Conservation (phyloP, 164 flowering plant species). For the grape (Vitis vinifera) region ASM3070453v1 NC_081814.1:447001-447500, state of each 20-base stretch:
- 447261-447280: slow-evolving; percentile 4
- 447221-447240: slow-evolving; percentile 3
- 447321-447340: slow-evolving; percentile 60
- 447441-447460: slow-evolving; percentile 6
- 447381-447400: neutral
- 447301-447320: slow-evolving; percentile 89
- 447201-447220: neutral
- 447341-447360: slow-evolving; percentile 25
- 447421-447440: slow-evolving; percentile 97
- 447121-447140: no score
- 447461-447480: neutral
- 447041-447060: no score
- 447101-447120: no score
- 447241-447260: neutral
- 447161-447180: no score
- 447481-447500: neutral
- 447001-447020: no score
- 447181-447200: no score
- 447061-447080: no score
- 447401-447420: slow-evolving; percentile 44
- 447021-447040: no score
- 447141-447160: no score
- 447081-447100: no score
- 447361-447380: slow-evolving; percentile 22
- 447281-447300: neutral